Evolutionary conservation across 73 alveolate species (phyloP), one percentile per base, ranked within the genome.

Genomic region (Breviolum minutum): DNA sequence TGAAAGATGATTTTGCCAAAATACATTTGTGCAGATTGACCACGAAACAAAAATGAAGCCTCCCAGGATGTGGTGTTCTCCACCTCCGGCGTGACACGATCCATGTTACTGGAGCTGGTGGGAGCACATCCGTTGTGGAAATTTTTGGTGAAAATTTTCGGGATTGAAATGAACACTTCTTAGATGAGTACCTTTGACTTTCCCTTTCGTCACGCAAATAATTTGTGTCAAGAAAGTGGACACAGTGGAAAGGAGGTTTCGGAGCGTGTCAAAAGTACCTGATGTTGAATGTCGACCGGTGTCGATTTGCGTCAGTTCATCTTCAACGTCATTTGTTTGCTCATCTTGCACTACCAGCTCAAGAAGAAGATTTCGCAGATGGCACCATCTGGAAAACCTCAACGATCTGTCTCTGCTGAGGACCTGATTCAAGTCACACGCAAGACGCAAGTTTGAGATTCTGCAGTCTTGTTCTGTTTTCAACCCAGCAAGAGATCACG

Each of bases 271-370:
- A n/a, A n/a, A n/a, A n/a, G n/a, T n/a, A n/a, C n/a, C n/a, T n/a
- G n/a, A n/a, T n/a, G 54, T 40, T 40, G 54, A 40, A 40, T 40
- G 54, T 40, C 54, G 54, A 40, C 54, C 54, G 54, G 54, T 40
- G 54, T 40, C 54, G 5, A 40, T 40, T 17, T 54, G 71, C 24
- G 64, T 73, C 86, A 90, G 97, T 73, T 90, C 76, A 61, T 90
- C 77, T 54, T 90, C 88, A 90, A 90, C 61, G 64, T 61, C 30
- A 27, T 90, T 32, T 90, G 97, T 76, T 60, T 90, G 74, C 68
- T 80, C 74, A 32, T 90, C 87, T 32, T 90, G 71, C 82, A 90
- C 87, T 70, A 40, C 88, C 64, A 29, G 60, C 97, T 90, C 62
- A 70, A 71, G 88, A 70, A 90, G 97, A 48, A 74, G 97, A 90